Evolutionary conservation across 2,329 filamentous ascomycete genomes (phyloP).

Genomic region (Intubia oerlemansii): DNA sequence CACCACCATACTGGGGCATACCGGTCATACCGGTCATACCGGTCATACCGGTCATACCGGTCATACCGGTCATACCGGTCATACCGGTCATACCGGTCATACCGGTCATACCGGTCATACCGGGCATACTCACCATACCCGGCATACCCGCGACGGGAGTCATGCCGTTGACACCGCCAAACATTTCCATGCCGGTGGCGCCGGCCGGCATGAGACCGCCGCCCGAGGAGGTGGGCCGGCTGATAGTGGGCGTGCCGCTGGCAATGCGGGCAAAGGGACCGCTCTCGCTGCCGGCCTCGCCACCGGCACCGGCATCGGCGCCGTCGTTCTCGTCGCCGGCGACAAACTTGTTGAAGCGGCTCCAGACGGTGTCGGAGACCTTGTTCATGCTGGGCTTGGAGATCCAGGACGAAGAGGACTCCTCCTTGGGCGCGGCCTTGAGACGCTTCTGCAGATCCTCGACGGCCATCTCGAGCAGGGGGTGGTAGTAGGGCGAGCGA

Average conservation of each 20-base stretch:
- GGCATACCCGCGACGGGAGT: conserved; percentile 9
- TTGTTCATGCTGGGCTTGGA: conserved; percentile 91
- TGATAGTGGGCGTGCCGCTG: conserved; percentile 54
- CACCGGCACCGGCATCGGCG: conserved; percentile 29
- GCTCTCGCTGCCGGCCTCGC: conserved; percentile 29
- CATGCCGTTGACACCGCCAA: conserved; percentile 27
- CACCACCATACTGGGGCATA: no score
- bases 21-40: no score
- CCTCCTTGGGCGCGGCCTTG: conserved; percentile 67
- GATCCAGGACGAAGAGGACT: conserved; percentile 71
- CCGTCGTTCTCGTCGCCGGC: conserved; percentile 67
- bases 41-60: no score
- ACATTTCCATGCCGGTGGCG: conserved; percentile 49
- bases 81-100: no score
- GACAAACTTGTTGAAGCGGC: conserved; percentile 90
- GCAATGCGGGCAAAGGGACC: conserved; percentile 71
- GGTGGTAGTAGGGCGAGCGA: conserved; percentile 70
- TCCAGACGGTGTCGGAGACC: conserved; percentile 77
- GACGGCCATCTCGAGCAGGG: conserved; percentile 48
- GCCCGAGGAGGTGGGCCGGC: conserved; percentile 46
- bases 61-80: no score
- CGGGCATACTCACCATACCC: no score
- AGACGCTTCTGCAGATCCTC: conserved; percentile 71
- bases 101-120: no score
- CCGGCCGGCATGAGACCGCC: conserved; percentile 18